A percentile compares a stretch with the other conserved stretches of the same genome.
Conservation (phyloP, 768 basidiomycete species). For the Hortiboletus flavorubellus region DNA sequence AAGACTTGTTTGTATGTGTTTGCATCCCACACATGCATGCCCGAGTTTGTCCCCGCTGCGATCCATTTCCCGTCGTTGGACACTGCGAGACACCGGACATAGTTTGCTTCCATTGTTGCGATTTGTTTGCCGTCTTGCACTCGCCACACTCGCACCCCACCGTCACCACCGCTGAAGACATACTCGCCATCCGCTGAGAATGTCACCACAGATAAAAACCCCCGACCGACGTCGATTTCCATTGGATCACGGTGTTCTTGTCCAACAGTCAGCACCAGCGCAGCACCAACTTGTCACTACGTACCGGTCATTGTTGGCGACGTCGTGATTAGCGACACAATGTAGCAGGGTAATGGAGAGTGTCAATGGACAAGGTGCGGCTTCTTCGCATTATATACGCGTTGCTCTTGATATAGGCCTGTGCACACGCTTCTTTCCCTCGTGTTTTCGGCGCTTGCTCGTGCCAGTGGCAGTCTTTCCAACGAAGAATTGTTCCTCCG, state of each 20-base stretch:
- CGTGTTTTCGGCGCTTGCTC: too few species aligned
- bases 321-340: not conserved
- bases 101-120: not conserved
- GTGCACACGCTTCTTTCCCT: too few species aligned
- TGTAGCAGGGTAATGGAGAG: not conserved
- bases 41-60: not conserved
- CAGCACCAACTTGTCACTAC: not conserved
- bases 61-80: not conserved
- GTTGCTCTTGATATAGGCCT: too few species aligned
- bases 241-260: not conserved
- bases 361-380: not conserved
- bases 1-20: not conserved
- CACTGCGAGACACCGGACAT: not conserved
- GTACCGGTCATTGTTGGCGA: not conserved
- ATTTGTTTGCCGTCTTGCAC: not conserved
- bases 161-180: not conserved
- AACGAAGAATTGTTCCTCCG: too few species aligned
- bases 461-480: too few species aligned
- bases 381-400: too few species aligned
- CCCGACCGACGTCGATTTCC: not conserved
- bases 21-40: not conserved
- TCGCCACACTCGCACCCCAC: not conserved
- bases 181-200: not conserved
- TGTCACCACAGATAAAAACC: not conserved
- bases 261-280: not conserved